phyloP scores from a whole-genome alignment of 176 grass and related monocot genomes.

The Metroxylon sagu region DNA sequence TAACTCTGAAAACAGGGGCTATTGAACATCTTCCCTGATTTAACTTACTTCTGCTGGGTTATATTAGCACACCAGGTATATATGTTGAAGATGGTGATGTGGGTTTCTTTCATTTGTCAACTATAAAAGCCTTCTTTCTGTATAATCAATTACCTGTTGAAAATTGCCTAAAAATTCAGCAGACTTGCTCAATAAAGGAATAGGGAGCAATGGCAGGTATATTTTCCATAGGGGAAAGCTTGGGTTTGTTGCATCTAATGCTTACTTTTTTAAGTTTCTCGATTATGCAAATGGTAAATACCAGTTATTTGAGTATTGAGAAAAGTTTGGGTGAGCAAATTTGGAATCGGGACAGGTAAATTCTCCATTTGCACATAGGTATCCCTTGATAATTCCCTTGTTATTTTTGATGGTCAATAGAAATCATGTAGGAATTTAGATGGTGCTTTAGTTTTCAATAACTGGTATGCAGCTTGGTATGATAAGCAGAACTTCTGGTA shows the following conservation, averaged over 20 bases:
- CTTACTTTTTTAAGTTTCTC: slow-evolving; percentile 4
- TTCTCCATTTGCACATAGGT: neutral
- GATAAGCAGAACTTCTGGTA: neutral
- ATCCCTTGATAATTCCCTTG: neutral
- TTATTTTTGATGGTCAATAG: neutral
- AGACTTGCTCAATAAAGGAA: slow-evolving; percentile 1
- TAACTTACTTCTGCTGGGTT: neutral
- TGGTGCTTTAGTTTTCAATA: neutral
- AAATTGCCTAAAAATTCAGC: slow-evolving; percentile 13
- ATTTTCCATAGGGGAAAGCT: slow-evolving; percentile 2
- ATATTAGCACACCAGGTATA: neutral
- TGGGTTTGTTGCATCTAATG: slow-evolving; percentile 10
- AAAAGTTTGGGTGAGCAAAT: neutral
- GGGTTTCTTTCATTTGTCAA: no score
- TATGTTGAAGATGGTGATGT: neutral
- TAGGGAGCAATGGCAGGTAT: slow-evolving; percentile 20
- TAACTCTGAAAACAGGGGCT: no score
- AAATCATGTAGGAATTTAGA: neutral
- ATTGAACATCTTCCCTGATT: no score
- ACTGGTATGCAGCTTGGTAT: neutral
- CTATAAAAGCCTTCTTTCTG: no score
- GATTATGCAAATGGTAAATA: slow-evolving; percentile 10
- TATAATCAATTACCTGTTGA: slow-evolving; percentile 3
- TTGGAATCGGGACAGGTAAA: slow-evolving; percentile 7
- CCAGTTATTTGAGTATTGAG: slow-evolving; percentile 18